Percentiles rank a stretch among this genome's conserved stretches.
Conservation (phyloP, 2,329 filamentous ascomycete species). For the Trichoderma koningiopsis region DNA sequence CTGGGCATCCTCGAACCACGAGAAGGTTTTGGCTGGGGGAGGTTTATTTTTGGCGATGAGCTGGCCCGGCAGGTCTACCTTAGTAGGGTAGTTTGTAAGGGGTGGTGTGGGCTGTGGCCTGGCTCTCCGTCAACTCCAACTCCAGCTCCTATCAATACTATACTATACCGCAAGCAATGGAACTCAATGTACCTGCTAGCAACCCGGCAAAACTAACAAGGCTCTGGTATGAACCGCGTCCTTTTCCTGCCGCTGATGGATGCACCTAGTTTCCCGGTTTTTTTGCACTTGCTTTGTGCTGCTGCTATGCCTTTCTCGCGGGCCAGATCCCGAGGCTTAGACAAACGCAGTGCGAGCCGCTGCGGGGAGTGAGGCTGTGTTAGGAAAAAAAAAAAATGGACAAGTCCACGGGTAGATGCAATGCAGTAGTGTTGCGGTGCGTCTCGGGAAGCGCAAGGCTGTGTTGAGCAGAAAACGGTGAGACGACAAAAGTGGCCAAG, state of each 20-base stretch:
- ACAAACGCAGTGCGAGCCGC: not conserved
- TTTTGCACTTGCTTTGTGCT: not conserved
- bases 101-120: not conserved
- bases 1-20: conserved; percentile 30
- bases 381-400: not conserved
- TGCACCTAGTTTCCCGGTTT: not conserved
- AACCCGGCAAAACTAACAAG: not conserved
- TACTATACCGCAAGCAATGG: too few relatives aligned
- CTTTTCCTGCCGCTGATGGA: not conserved
- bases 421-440: not conserved
- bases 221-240: not conserved
- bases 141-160: too few relatives aligned
- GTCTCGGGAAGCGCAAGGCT: not conserved
- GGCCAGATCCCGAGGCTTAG: not conserved
- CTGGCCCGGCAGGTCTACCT: not conserved
- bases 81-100: not conserved
- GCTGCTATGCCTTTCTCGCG: not conserved
- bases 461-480: not conserved
- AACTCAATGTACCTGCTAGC: not conserved
- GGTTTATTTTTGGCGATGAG: conserved; percentile 24
- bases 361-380: conserved; percentile 23
- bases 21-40: not conserved
- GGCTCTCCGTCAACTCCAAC: not conserved
- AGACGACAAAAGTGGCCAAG: not conserved
- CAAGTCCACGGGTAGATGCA: not conserved